Evolutionary conservation across 2,329 filamentous ascomycete genomes (phyloP), one percentile per base, ranked within the genome.

Genomic region (Aureobasidium sp.): DNA sequence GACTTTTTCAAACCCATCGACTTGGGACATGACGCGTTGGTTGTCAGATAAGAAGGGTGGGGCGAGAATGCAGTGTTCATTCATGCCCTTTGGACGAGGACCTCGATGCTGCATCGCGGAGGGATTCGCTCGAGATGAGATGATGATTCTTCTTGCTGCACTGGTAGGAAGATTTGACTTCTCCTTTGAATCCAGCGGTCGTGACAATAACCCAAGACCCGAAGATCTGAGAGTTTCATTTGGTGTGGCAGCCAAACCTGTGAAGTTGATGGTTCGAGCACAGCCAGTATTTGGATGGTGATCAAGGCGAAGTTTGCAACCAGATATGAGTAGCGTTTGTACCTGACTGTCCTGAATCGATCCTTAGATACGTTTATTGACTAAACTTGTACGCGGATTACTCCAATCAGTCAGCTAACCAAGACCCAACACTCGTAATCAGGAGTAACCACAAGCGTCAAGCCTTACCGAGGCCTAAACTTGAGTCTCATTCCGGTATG

Each of bases 31-130:
- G 25, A 41, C 44, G 13, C 57, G 57, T 34, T 59, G 57, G 57
- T 15, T 59, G 5, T 41, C 36, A 34, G 45, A 59, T 34, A 59
- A 49, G 27, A 50, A 59, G 10, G 57, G 57, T 50, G 57, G 57
- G 13, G 57, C 57, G 15, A 59, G 29, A 9, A 59, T 59, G 57
- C 57, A 45, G 30, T 50, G 45, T 25, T 59, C 57, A 7, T 59
- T 59, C 27, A 49, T 59, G 15, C 57, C 57, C 13, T 59, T 59
- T 13, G 45, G 57, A n/a, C 36, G 57, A 49, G 57, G 57, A 32
- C 57, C 57, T 9, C 30, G 57, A 25, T 50, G 57, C n/a, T 59
- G 57, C 16, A 50, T 59, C 8, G 57, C 57, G 29, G 57, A 59
- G 36, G 11, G 2, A 16, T 59, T 59, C 27, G 57, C 57, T 25